phyloP scores from a whole-genome alignment of 1,284 basidiomycete species.

The Ceratobasidium sp. region DNA sequence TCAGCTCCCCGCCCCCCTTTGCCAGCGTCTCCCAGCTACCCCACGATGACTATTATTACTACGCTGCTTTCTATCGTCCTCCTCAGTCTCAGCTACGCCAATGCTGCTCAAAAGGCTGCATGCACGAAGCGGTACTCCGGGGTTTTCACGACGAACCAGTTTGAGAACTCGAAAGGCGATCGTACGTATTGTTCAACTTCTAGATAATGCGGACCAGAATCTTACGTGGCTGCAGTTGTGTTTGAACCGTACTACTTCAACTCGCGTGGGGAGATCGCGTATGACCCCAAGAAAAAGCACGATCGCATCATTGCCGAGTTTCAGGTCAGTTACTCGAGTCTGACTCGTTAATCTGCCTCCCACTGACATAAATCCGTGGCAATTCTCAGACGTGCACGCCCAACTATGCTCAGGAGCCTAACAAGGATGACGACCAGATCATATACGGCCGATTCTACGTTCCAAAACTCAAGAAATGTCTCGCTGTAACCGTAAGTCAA shows the following conservation, averaged over 20 bases:
- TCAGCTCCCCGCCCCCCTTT: background rate
- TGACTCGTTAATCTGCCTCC: too few species aligned
- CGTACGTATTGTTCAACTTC: background rate
- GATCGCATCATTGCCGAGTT: background rate
- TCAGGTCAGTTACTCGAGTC: background rate
- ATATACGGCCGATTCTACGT: slow-evolving; percentile 3
- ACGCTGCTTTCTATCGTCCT: background rate
- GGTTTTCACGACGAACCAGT: background rate
- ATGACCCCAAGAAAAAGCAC: background rate
- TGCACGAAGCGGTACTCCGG: background rate
- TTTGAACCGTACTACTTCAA: slow-evolving; percentile 12
- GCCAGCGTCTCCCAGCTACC: background rate
- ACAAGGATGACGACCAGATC: background rate
- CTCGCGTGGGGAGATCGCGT: background rate
- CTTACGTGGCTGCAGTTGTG: background rate
- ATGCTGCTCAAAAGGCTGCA: background rate
- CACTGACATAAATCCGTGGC: too few species aligned
- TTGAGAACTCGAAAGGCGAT: background rate
- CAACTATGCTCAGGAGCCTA: slow-evolving; percentile 10
- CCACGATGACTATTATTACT: background rate
- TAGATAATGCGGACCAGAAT: background rate
- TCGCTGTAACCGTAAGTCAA: slow-evolving; percentile 5
- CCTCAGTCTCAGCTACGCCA: background rate
- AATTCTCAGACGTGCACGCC: slow-evolving; percentile 10
- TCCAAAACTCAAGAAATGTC: background rate